Evolutionary conservation across 106 monocot genomes (phyloP), one percentile per base, ranked within the genome.

Genomic region (Dioscorea zingiberensis): DNA sequence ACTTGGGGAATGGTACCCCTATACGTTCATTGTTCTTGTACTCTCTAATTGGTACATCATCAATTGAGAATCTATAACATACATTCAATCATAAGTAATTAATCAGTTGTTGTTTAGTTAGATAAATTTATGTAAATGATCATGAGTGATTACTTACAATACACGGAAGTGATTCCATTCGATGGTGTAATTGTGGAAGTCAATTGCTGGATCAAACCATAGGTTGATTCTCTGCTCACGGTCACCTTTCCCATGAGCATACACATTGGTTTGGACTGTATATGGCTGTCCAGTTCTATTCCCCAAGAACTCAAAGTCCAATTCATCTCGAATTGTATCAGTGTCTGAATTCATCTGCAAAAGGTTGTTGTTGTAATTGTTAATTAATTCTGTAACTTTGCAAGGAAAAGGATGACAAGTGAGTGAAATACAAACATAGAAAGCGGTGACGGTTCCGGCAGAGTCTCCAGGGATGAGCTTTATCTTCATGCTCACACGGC

Each of bases 201-300:
- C 70, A 9, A 23, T 32, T 1, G 86, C 64, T 13, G 86, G 86
- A 32, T 86, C 86, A 59, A 86, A 86, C 86, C 86, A 86, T 47
- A 86, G 74, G 26, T 76, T 73, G 55, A 82, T 67, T 69, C 77
- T 70, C 67, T 79, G 75, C 76, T 86, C 79, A 26, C 76, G 67
- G 65, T 82, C 68, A 11, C 86, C 86, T 25, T 78, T 79, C 26
- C 86, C 86, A 12, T 67, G 69, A 0, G 86, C 70, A 47, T 59
- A 86, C 46, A 86, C 79, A 47, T 86, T 86, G 27, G 86, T 86
- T 63, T 86, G 86, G 4, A 86, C 63, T n/a, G 82, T 86, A 58
- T 86, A 79, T 9, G 86, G 82, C 14, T 82, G 65, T 13, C 86
- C 82, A 18, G 58, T 68, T 12, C 71, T 26, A 47, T 86, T 86